A percentile compares a stretch with the other conserved stretches of the same genome.
Evolutionary conservation across 768 basidiomycete genomes (phyloP).

Genomic region (Naganishia onofrii): DNA sequence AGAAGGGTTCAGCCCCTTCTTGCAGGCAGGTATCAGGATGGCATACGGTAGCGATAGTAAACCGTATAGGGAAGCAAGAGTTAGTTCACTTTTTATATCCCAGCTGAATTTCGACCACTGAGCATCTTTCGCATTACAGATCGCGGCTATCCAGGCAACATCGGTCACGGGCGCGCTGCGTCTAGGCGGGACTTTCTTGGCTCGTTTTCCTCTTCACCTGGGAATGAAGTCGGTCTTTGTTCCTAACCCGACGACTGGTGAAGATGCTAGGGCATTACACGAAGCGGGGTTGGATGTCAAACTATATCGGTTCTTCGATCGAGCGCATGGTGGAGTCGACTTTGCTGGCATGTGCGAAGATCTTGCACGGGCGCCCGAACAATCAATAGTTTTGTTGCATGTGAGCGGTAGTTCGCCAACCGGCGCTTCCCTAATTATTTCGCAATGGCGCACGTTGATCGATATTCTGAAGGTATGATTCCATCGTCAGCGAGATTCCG

Average conservation of each 20-base stretch:
- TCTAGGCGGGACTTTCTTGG: slow-evolving; percentile 46
- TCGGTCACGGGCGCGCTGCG: slow-evolving; percentile 45
- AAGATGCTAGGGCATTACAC: slow-evolving; percentile 41
- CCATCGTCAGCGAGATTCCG: no score
- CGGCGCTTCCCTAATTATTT: slow-evolving; percentile 42
- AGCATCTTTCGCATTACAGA: slow-evolving; percentile 32
- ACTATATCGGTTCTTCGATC: slow-evolving; percentile 42
- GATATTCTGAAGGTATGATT: slow-evolving; percentile 46
- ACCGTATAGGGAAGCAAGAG: slow-evolving; percentile 39
- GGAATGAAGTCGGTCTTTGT: slow-evolving; percentile 39
- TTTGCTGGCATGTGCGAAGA: slow-evolving; percentile 49
- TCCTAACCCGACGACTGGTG: slow-evolving; percentile 45
- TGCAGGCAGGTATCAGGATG: slow-evolving; percentile 40
- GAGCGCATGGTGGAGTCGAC: slow-evolving; percentile 44
- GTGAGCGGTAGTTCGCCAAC: slow-evolving; percentile 56
- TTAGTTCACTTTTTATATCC: slow-evolving; percentile 53
- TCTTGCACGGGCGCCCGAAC: slow-evolving; percentile 54
- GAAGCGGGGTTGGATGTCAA: slow-evolving; percentile 48
- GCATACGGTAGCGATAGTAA: slow-evolving; percentile 45
- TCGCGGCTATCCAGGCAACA: slow-evolving; percentile 42
- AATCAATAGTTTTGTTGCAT: slow-evolving; percentile 72
- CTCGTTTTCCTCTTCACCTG: slow-evolving; percentile 37
- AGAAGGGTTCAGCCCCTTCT: slow-evolving; percentile 43
- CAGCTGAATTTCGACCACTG: neutral
- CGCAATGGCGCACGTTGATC: slow-evolving; percentile 47